phyloP scores from a whole-genome alignment of 805 yeast genomes.

The Kodamaea nitidulidarum region DNA sequence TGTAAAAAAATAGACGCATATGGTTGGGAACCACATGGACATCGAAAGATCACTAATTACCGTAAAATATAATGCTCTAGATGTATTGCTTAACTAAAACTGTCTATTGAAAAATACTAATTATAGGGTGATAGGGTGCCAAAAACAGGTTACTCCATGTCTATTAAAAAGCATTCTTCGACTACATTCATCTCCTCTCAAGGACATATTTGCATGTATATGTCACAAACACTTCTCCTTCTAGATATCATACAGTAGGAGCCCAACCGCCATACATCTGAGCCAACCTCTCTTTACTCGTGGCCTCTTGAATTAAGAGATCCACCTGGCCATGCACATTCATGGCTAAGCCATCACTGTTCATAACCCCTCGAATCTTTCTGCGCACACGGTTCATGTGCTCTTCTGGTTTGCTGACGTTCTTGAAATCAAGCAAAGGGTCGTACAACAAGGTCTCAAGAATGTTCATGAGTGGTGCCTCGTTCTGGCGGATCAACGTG shows the following conservation, averaged over 20 bases:
- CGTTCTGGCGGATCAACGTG: slow-evolving; percentile 66
- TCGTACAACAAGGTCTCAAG: slow-evolving; percentile 91
- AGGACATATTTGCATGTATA: too few species aligned
- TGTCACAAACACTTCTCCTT: too few species aligned
- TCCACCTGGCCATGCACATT: slow-evolving; percentile 94
- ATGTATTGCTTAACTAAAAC: too few species aligned
- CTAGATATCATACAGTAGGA: slow-evolving; percentile 30
- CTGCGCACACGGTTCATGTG: slow-evolving; percentile 71
- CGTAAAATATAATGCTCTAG: too few species aligned
- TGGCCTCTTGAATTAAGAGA: slow-evolving; percentile 77
- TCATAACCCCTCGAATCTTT: slow-evolving; percentile 79
- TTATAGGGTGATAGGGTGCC: too few species aligned
- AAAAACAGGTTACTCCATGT: too few species aligned
- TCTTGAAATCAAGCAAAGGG: slow-evolving; percentile 79
- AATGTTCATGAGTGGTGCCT: slow-evolving; percentile 80
- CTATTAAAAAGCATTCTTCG: background rate
- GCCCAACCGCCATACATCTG: slow-evolving; percentile 95
- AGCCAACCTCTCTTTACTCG: slow-evolving; percentile 62
- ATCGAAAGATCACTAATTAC: too few species aligned
- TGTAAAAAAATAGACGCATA: too few species aligned
- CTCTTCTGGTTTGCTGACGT: slow-evolving; percentile 51
- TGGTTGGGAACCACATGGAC: too few species aligned
- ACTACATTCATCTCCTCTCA: background rate
- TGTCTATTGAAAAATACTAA: too few species aligned
- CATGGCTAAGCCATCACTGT: slow-evolving; percentile 76